Base-by-base conservation (phyloP, 2,329 filamentous ascomycete genomes). In the Chrysosphaeria jannelii region DNA sequence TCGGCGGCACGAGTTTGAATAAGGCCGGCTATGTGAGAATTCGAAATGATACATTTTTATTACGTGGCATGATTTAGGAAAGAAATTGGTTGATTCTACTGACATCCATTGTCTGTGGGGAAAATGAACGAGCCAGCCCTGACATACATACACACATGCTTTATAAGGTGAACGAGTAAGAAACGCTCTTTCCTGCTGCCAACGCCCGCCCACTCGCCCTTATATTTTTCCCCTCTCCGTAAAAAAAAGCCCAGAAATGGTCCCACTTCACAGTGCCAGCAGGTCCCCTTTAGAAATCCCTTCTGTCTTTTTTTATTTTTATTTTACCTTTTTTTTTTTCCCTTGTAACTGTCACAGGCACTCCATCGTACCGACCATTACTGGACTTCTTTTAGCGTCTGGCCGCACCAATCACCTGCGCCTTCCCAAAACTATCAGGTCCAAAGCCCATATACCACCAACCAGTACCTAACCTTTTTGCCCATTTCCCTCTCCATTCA, bases 141-240 rank as follows among this genome's bases (percentile, higher is more conserved):
- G n/a, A 7, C 7, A 7, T 18, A n/a, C 16, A 18, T 18, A 18
- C 16, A 18, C n/a, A n/a, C n/a, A 18, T n/a, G 16, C 7, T 7
- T 7, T 18, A 18, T n/a, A 18, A 18, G 7, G 16, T 7, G 16
- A 7, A 18, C 7, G 16, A 7, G 7, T 18, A 18, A 7, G 16
- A 18, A 7, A 18, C 13, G 21, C 21, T 19, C 21, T 22, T 8
- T 20, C 22, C 22, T 22, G 12, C 16, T 23, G 8, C 14, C 22
- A 23, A 13, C 22, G 22, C 14, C 10, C 10, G 16, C 11, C 22
- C 22, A 22, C 15, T 23, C 23, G 26, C 25, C 28, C 27, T 28
- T 29, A 28, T 23, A 29, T 31, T 32, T 28, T 32, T 30, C 29
- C 30, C 15, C 14, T 20, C 19, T 20, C 6, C 6, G 6, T 6